phyloP scores from a whole-genome alignment of 2,329 filamentous ascomycete genomes.

The Pseudomassariella vexata region DNA sequence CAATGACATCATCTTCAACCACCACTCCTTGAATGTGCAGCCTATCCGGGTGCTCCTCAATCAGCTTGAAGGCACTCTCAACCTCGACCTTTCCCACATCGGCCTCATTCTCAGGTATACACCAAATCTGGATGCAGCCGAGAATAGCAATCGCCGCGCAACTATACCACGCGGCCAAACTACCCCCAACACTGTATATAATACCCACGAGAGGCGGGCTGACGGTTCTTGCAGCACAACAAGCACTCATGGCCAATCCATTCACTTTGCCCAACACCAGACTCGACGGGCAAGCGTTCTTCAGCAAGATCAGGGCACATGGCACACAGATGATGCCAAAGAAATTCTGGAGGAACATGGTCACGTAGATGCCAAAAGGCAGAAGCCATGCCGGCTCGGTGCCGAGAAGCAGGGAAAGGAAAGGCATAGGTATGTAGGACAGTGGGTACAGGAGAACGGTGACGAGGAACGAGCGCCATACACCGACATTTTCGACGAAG shows the following conservation, averaged over 20 bases:
- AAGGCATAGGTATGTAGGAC: constrained; percentile 64
- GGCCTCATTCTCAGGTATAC: constrained; percentile 22
- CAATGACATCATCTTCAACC: too few species aligned
- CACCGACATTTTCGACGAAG: constrained; percentile 56
- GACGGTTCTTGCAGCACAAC: constrained; percentile 64
- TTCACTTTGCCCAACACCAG: constrained; percentile 65
- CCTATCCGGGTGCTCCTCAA: neutral
- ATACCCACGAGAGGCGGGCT: constrained; percentile 64
- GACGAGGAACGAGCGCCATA: constrained; percentile 61
- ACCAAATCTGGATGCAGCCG: constrained; percentile 23
- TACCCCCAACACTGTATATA: constrained; percentile 57
- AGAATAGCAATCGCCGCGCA: constrained; percentile 23
- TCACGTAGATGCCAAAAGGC: constrained; percentile 59
- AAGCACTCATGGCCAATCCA: constrained; percentile 64
- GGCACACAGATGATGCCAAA: constrained; percentile 65
- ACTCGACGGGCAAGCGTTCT: constrained; percentile 61
- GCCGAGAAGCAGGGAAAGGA: constrained; percentile 56
- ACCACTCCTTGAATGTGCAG: too few species aligned
- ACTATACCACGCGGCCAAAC: constrained; percentile 35
- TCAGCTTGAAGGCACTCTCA: neutral
- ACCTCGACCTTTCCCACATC: constrained; percentile 10
- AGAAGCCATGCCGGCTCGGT: constrained; percentile 44
- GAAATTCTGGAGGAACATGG: constrained; percentile 59
- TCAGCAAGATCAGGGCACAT: constrained; percentile 64
- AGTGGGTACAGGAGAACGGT: constrained; percentile 62